Evolutionary conservation across 352 stramenopile genomes (phyloP).

Genomic region (Globisporangium apiculatum): DNA sequence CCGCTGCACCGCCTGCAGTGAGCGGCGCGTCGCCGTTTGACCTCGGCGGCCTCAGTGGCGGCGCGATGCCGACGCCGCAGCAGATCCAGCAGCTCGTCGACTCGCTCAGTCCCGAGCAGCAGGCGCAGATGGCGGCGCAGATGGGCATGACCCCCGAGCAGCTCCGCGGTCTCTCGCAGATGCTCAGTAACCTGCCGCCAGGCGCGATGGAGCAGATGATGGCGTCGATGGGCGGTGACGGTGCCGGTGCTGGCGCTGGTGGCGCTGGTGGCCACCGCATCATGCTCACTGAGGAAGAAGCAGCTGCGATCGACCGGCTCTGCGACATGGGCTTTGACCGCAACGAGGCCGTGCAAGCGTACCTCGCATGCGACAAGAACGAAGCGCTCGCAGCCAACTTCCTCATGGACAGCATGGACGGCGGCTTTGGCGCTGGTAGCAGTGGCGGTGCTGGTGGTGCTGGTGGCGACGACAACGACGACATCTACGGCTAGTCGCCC

Average conservation of each 20-base stretch:
- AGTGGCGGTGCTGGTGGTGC: constrained; percentile 30
- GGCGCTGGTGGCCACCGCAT: constrained; percentile 48
- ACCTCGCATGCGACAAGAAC: constrained; percentile 99
- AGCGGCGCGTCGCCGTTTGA: constrained; percentile 40
- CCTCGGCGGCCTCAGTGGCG: constrained; percentile 29
- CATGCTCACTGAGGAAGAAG: constrained; percentile 76
- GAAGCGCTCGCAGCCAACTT: constrained; percentile 98
- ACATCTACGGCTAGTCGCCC: constrained; percentile 81
- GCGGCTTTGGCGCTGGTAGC: constrained; percentile 34
- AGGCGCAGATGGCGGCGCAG: constrained; percentile 73
- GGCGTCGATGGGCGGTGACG: constrained; percentile 58
- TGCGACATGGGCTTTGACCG: constrained; percentile 87
- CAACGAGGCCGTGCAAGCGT: constrained; percentile 94
- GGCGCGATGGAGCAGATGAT: constrained; percentile 86
- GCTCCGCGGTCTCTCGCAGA: constrained; percentile 78
- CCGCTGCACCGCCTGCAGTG: constrained; percentile 15
- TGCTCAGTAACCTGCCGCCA: constrained; percentile 78
- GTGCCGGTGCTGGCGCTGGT: constrained; percentile 31
- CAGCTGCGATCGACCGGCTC: constrained; percentile 64
- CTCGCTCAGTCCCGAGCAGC: constrained; percentile 68
- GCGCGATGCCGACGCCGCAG: constrained; percentile 66
- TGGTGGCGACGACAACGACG: constrained; percentile 68
- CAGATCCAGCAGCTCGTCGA: constrained; percentile 82
- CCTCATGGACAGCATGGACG: constrained; percentile 92
- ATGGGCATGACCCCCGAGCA: constrained; percentile 85